Percentiles rank a stretch among this genome's conserved stretches.
Evolutionary conservation across 805 yeast genomes (phyloP).

Genomic region (Lipomyces anomalus): DNA sequence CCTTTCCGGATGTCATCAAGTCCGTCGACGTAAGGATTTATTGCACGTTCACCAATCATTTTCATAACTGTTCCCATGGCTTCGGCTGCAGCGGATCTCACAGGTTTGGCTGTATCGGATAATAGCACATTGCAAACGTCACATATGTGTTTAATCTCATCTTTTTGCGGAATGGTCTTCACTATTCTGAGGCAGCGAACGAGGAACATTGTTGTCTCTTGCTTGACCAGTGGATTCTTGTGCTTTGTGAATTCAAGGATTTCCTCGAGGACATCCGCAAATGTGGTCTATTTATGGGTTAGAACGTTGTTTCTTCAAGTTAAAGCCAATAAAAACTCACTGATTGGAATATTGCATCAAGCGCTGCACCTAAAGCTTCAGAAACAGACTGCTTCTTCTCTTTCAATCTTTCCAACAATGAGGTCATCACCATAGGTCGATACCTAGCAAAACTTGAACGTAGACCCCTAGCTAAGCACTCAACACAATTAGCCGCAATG

Average conservation of each 20-base stretch:
- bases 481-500: conserved; percentile 63
- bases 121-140: conserved; percentile 56
- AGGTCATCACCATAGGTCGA: conserved; percentile 46
- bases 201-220: conserved; percentile 62
- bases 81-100: conserved; percentile 71
- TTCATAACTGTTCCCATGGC: conserved; percentile 77
- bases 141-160: conserved; percentile 55
- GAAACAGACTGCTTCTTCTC: conserved; percentile 79
- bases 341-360: conserved; percentile 55
- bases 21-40: conserved; percentile 55
- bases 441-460: conserved; percentile 52
- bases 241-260: conserved; percentile 56
- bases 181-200: conserved; percentile 56
- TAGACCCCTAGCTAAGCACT: conserved; percentile 60
- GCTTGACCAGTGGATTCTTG: conserved; percentile 77
- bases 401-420: conserved; percentile 74
- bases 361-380: conserved; percentile 60
- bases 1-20: conserved; percentile 70
- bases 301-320: not conserved
- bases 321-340: not conserved
- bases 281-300: conserved; percentile 34
- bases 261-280: conserved; percentile 54
- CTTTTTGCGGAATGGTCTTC: conserved; percentile 42
- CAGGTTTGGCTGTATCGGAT: conserved; percentile 77
- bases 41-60: conserved; percentile 67